Conservation (phyloP, 805 yeast species). For the Barnettozyma sp. region DNA sequence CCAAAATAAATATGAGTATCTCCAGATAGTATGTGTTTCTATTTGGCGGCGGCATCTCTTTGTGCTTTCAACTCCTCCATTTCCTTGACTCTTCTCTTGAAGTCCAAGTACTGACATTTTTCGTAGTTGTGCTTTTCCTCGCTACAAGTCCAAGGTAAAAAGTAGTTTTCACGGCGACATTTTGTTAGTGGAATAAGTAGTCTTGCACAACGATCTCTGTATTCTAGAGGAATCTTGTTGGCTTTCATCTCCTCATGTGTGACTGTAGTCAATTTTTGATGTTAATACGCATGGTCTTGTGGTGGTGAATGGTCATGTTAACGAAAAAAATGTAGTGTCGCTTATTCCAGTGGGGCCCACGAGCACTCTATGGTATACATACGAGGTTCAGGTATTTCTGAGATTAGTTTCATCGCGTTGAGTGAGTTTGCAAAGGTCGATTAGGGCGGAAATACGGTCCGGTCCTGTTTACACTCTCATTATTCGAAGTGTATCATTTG, state of each 20-base stretch:
- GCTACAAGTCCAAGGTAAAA: constrained; percentile 64
- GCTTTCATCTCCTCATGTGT: constrained; percentile 80
- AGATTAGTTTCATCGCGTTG: constrained; percentile 7
- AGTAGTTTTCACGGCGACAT: constrained; percentile 51
- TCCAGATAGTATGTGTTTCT: no score
- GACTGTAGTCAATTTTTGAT: constrained; percentile 33
- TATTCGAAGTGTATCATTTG: no score
- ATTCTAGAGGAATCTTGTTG: constrained; percentile 67
- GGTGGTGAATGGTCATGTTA: background rate
- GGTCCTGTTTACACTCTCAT: background rate
- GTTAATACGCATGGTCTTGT: constrained; percentile 3
- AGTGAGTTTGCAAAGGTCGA: background rate
- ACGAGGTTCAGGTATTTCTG: constrained; percentile 10
- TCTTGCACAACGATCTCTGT: constrained; percentile 79
- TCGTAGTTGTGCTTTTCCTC: constrained; percentile 81
- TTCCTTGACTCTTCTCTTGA: constrained; percentile 72
- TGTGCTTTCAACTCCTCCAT: constrained; percentile 46
- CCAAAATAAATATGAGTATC: no score
- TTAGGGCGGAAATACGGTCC: background rate
- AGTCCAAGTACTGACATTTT: constrained; percentile 77
- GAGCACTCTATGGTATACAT: background rate
- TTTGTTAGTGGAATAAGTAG: constrained; percentile 53
- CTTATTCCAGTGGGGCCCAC: no score
- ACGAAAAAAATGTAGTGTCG: no score
- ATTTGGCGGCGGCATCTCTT: constrained; percentile 6